Percentiles rank a stretch among this genome's conserved stretches.
These are phyloP conservation scores for Rhododendron ferrugineum DNA, from an alignment of 148 eudicot genomes.

Conservation along the genomic window DNA sequence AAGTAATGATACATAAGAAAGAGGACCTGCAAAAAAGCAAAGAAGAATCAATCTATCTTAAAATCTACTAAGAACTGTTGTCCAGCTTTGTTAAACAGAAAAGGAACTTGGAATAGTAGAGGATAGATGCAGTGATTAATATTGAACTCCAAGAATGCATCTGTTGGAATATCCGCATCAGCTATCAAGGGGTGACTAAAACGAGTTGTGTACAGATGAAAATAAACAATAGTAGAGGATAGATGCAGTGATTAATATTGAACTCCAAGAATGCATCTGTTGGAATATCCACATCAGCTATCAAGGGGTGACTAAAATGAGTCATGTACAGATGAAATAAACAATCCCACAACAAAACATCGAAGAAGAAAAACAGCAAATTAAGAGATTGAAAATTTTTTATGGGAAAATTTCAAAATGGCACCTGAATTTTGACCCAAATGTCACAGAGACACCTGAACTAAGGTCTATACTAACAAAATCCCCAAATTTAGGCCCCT, in stretches of 20 bases:
- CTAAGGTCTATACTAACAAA: no score
- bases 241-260: background rate
- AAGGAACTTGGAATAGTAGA: background rate
- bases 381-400: background rate
- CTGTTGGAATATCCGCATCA: background rate
- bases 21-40: slow-evolving; percentile 54
- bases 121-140: background rate
- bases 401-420: no score
- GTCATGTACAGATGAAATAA: background rate
- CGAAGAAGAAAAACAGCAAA: background rate
- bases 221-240: background rate
- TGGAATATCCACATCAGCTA: background rate
- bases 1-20: slow-evolving; percentile 93
- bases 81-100: background rate
- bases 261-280: background rate
- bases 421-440: no score
- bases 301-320: background rate
- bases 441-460: no score
- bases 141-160: background rate
- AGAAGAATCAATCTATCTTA: background rate
- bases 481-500: no score
- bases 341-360: background rate
- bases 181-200: background rate
- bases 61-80: background rate
- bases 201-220: background rate